phyloP scores from a whole-genome alignment of 1,284 basidiomycete species.

The Microbotryum scabiosae region DNA sequence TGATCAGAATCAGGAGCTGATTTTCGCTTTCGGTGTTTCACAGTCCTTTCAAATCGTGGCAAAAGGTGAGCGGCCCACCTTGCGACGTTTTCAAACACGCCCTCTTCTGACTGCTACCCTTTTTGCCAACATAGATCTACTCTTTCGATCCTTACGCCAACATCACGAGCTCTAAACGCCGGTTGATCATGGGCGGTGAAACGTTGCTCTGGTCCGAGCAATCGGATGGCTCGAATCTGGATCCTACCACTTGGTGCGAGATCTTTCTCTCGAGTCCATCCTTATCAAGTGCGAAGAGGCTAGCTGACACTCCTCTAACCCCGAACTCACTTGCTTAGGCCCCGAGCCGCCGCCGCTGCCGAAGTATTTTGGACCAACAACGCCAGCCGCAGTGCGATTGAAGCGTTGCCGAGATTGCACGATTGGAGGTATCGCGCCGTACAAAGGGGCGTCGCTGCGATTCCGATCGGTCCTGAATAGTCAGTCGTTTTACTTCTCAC shows the following conservation, averaged over 20 bases:
- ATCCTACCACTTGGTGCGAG: constrained; percentile 55
- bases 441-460: constrained; percentile 57
- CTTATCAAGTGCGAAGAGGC: too few species aligned
- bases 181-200: constrained; percentile 57
- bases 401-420: constrained; percentile 66
- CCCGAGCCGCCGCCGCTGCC: constrained; percentile 64
- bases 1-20: too few species aligned
- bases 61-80: constrained; percentile 44
- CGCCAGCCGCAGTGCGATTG: constrained; percentile 46
- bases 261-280: background rate
- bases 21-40: too few species aligned
- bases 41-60: constrained; percentile 63
- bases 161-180: constrained; percentile 49
- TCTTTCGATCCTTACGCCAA: constrained; percentile 62
- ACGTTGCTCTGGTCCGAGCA: constrained; percentile 72
- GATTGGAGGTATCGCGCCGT: constrained; percentile 57
- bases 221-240: constrained; percentile 59
- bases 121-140: constrained; percentile 46
- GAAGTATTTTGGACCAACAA: constrained; percentile 67
- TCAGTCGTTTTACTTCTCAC: background rate
- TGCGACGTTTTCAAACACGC: constrained; percentile 5
- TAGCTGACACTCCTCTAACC: background rate
- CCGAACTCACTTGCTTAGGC: constrained; percentile 36
- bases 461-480: constrained; percentile 56
- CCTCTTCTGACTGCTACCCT: background rate